Percentiles rank a stretch among this genome's conserved stretches.
Evolutionary conservation across 768 basidiomycete species (phyloP).

Genomic region (Coprinopsis sp.): DNA sequence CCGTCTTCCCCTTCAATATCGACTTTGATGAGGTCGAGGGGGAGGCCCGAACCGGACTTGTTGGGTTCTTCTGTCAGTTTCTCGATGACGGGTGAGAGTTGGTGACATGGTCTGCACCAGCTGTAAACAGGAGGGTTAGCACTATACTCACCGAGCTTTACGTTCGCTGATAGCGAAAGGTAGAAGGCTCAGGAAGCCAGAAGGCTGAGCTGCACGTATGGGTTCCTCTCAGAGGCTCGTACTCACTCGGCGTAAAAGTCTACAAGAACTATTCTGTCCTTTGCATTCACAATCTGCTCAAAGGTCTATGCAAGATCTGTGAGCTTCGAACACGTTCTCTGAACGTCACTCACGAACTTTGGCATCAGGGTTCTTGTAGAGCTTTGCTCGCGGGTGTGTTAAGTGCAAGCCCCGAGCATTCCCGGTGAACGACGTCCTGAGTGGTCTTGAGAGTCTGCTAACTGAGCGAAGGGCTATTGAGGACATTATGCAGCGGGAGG

Average conservation of each 20-base stretch:
- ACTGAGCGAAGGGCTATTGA: too few species aligned
- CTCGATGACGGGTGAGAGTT: constrained; percentile 66
- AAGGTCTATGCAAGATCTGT: constrained; percentile 29
- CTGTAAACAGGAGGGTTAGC: constrained; percentile 30
- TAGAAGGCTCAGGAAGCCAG: background rate
- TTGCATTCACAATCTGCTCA: constrained; percentile 30
- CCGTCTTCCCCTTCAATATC: constrained; percentile 57
- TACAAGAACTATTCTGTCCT: constrained; percentile 57
- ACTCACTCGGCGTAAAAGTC: constrained; percentile 81
- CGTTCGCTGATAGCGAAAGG: background rate
- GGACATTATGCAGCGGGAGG: too few species aligned
- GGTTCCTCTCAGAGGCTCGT: background rate
- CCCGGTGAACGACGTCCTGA: too few species aligned
- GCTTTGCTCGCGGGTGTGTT: constrained; percentile 32
- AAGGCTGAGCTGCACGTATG: background rate
- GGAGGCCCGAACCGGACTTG: constrained; percentile 47
- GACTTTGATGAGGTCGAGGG: constrained; percentile 70
- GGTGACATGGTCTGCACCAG: constrained; percentile 77
- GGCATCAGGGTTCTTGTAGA: constrained; percentile 42
- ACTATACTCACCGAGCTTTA: background rate
- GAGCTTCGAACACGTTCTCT: background rate
- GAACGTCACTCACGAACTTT: constrained; percentile 35
- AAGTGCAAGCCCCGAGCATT: constrained; percentile 33
- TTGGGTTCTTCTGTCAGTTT: constrained; percentile 45
- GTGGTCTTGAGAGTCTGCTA: too few species aligned